Base-by-base conservation (phyloP, 768 basidiomycete species). In the Leccinum ochraceum region DNA sequence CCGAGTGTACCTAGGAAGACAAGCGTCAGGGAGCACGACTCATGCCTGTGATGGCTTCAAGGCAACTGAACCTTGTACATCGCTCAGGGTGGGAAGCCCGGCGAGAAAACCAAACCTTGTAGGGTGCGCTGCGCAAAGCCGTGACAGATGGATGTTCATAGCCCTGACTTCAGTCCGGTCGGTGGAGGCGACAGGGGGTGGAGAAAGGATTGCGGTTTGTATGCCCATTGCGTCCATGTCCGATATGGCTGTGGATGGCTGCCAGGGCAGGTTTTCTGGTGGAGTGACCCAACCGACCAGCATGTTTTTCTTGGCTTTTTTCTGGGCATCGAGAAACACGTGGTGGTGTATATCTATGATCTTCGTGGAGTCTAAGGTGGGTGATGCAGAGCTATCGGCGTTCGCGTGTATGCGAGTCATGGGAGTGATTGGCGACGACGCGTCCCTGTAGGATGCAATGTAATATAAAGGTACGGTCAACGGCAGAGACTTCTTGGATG, bases 281-380 rank as follows among this genome's bases (percentile, higher is more conserved):
- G 89, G 88, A 1, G 86, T 84, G 57, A 74, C 77, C 84, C 86
- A 91, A 20, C 88, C 88, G 22, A 86, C 69, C 11, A 76, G 67
- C 11, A 69, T 60, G 60, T 83, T 84, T 42, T 72, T 72, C 26
- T 74, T 74, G 28, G 67, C 72, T 65, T 89, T 87, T 61, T 79
- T 62, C 51, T 85, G 71, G 52, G 79, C 76, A 16, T 79, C 69
- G 3, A 87, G 81, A 66, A 91, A 90, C 68, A 84, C 84, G 67
- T 92, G 90, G 73, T 91, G 90, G 67, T 92, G 90, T n/a, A 90
- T 74, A 70, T 92, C 90, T 65, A 92, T 63, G 42, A 66, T 67
- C 46, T 60, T 68, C 17, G 59, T 46, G 51, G 57, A 52, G 24
- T 26, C 24, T 26, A 26, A 26, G 32, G 61, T 34, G 48, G 60